phyloP scores from a whole-genome alignment of 2,329 filamentous ascomycete genomes.

The Colletotrichum falcatum region DNA sequence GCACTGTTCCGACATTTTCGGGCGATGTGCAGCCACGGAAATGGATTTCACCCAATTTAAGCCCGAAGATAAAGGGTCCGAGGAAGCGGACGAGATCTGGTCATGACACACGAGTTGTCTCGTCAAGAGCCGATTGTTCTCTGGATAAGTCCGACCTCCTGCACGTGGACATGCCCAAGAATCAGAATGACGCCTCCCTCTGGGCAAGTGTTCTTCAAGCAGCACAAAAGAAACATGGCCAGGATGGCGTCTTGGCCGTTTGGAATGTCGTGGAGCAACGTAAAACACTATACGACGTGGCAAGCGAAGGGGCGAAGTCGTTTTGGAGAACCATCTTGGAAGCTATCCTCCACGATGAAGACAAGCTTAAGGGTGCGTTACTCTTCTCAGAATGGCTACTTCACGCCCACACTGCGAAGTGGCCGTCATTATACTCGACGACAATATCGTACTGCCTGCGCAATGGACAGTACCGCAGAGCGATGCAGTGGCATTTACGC shows the following conservation, averaged over 20 bases:
- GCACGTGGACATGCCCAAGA: constrained; percentile 22
- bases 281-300: constrained; percentile 43
- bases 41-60: neutral
- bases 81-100: neutral
- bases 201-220: constrained; percentile 43
- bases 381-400: constrained; percentile 59
- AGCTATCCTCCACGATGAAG: constrained; percentile 46
- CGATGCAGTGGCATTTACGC: constrained; percentile 61
- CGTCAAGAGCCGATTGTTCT: neutral
- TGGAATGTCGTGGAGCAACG: constrained; percentile 46
- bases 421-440: constrained; percentile 65
- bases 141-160: neutral
- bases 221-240: constrained; percentile 42
- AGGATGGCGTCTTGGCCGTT: constrained; percentile 44
- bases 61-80: neutral
- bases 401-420: constrained; percentile 53
- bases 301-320: constrained; percentile 43
- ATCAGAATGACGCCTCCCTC: constrained; percentile 35
- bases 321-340: constrained; percentile 49
- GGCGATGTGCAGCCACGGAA: neutral
- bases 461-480: constrained; percentile 52
- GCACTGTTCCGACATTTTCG: neutral
- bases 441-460: constrained; percentile 58
- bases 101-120: neutral
- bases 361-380: constrained; percentile 50